Evolutionary conservation across 192 early-diverging fungal species (phyloP).

Genomic region (Podila horticola): DNA sequence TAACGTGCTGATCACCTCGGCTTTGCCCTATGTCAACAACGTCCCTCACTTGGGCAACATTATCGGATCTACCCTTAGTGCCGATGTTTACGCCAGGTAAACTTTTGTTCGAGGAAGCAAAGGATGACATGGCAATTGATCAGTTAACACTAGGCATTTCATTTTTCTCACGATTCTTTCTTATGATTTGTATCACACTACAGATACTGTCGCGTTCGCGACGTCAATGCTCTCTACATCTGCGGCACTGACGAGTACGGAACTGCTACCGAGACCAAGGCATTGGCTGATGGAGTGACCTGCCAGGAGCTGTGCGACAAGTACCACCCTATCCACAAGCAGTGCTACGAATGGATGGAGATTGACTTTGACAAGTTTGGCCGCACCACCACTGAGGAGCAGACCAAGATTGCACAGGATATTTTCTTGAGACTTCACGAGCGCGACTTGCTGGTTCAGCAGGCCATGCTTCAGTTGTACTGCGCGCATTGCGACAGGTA

Average conservation of each 20-base stretch:
- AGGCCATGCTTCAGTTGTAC: slow-evolving; percentile 88
- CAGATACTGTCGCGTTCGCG: slow-evolving; percentile 89
- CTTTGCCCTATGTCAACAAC: slow-evolving; percentile 99
- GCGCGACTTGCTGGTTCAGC: slow-evolving; percentile 77
- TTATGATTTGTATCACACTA: background rate
- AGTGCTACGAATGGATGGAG: slow-evolving; percentile 95
- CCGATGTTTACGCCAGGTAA: slow-evolving; percentile 94
- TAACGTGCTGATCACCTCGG: slow-evolving; percentile 96
- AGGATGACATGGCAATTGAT: too few species aligned
- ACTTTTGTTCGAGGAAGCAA: background rate
- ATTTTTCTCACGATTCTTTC: slow-evolving; percentile 3
- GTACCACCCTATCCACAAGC: slow-evolving; percentile 86
- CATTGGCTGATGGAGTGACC: slow-evolving; percentile 88
- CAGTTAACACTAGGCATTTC: background rate
- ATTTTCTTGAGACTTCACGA: slow-evolving; percentile 82
- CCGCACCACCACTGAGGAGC: slow-evolving; percentile 88
- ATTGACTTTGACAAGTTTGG: slow-evolving; percentile 97
- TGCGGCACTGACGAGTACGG: slow-evolving; percentile 99
- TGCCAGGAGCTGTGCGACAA: slow-evolving; percentile 98
- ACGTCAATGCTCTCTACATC: slow-evolving; percentile 91
- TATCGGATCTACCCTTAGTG: slow-evolving; percentile 97
- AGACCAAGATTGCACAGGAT: slow-evolving; percentile 93
- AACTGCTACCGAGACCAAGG: slow-evolving; percentile 99
- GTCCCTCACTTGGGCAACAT: slow-evolving; percentile 99
- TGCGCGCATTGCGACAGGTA: slow-evolving; percentile 86